Evolutionary conservation across 495 filamentous ascomycete species (phyloP).

Genomic region (Neurospora sp.): DNA sequence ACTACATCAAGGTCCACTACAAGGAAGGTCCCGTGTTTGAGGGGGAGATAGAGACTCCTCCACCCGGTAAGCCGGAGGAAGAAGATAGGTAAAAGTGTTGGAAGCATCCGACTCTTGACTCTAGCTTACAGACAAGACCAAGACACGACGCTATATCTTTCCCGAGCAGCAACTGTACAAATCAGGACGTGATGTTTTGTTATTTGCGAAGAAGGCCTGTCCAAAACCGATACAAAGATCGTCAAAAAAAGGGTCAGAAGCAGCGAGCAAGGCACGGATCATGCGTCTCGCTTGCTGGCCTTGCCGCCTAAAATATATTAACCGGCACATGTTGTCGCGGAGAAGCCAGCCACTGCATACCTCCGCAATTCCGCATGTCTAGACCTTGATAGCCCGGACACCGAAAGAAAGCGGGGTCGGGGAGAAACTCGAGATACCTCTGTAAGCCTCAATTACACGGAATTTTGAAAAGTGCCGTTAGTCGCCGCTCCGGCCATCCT

Average conservation of each 20-base stretch:
- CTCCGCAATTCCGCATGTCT: constrained; percentile 1
- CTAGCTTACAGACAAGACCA: neutral
- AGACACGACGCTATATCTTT: neutral
- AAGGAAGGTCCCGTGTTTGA: neutral
- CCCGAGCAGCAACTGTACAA: neutral
- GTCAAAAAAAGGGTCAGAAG: neutral
- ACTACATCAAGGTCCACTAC: neutral
- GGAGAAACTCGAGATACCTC: neutral
- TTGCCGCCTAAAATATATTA: constrained; percentile 14
- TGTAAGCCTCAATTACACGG: neutral
- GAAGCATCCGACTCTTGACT: neutral
- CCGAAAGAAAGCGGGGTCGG: neutral
- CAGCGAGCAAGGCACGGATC: neutral
- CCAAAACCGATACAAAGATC: neutral
- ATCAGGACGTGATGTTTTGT: neutral
- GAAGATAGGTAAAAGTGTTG: neutral
- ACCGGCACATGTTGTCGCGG: constrained; percentile 7
- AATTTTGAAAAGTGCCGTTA: neutral
- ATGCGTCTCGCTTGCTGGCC: neutral
- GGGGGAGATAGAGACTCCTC: neutral
- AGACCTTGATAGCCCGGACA: constrained; percentile 4
- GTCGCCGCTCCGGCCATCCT: neutral
- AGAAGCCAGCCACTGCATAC: neutral
- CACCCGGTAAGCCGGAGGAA: neutral
- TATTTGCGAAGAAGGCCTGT: neutral